Conservation (phyloP, 208 protist species). For the Leishmania gerbilli region DNA sequence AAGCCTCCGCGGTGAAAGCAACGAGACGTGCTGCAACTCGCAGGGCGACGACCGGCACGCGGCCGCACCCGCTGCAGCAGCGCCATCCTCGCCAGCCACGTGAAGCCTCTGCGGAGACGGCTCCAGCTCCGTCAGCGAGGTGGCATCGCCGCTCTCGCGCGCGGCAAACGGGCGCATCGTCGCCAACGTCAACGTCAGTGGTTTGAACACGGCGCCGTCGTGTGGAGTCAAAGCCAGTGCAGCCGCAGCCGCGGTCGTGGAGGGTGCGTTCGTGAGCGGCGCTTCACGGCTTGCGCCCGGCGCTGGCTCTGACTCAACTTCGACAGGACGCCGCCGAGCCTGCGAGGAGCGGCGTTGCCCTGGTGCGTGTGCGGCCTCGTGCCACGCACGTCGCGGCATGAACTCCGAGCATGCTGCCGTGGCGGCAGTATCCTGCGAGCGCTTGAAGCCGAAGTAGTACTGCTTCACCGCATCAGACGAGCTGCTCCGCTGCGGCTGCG, state of each 20-base stretch:
- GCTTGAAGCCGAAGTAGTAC: conserved; percentile 3
- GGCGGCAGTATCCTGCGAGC: background rate
- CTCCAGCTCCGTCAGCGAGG: background rate
- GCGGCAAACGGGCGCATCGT: background rate
- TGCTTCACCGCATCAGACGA: background rate
- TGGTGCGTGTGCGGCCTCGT: background rate
- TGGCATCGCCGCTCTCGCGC: background rate
- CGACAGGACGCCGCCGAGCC: background rate
- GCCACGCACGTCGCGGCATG: background rate
- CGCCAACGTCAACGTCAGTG: background rate
- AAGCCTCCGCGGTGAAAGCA: background rate
- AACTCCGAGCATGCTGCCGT: background rate
- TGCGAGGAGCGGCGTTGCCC: background rate
- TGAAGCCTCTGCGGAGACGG: background rate
- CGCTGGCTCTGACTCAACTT: too few relatives aligned
- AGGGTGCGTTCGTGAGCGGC: background rate
- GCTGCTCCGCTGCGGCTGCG: background rate
- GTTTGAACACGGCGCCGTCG: background rate
- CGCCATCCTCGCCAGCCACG: background rate
- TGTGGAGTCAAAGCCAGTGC: background rate
- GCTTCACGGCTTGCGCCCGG: background rate
- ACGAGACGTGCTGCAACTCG: background rate
- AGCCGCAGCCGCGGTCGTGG: background rate
- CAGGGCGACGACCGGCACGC: background rate
- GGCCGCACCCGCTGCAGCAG: background rate